A percentile compares a stretch with the other conserved stretches of the same genome.
phyloP scores from a whole-genome alignment of 306 rosid species.

The Spatholobus suberectus region DNA sequence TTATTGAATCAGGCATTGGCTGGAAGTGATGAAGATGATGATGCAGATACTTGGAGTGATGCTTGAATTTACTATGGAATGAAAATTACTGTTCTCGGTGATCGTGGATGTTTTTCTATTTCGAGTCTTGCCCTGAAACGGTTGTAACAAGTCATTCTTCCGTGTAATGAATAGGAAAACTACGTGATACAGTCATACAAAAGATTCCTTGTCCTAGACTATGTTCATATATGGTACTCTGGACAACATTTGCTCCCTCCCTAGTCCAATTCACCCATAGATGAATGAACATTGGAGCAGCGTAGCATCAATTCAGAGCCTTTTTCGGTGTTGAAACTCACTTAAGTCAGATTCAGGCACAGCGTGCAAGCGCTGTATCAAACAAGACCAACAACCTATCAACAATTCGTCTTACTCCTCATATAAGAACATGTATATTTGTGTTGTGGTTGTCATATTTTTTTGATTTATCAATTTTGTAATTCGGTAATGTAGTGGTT shows the following conservation, averaged over 20 bases:
- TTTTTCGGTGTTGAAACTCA: constrained; percentile 31
- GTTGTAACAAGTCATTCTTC: constrained; percentile 37
- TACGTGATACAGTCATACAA: constrained; percentile 2
- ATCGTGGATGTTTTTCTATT: constrained; percentile 20
- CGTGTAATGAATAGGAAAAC: constrained; percentile 29
- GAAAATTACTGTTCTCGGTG: neutral
- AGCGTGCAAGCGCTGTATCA: constrained; percentile 50
- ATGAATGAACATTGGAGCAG: constrained; percentile 33
- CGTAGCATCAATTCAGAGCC: neutral
- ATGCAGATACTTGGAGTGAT: constrained; percentile 86
- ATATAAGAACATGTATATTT: constrained; percentile 60
- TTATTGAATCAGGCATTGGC: constrained; percentile 71
- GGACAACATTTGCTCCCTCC: constrained; percentile 6
- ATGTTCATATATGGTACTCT: constrained; percentile 50
- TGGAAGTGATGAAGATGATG: constrained; percentile 92
- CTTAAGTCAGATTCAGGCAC: constrained; percentile 44
- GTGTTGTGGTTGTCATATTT: constrained; percentile 49
- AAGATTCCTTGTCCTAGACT: constrained; percentile 44
- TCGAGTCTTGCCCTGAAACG: constrained; percentile 27
- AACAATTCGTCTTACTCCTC: neutral
- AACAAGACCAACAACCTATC: constrained; percentile 37
- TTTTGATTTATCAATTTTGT: constrained; percentile 61
- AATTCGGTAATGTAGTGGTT: constrained; percentile 52
- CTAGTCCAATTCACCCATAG: constrained; percentile 23
- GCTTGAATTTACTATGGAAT: constrained; percentile 45